Evolutionary conservation across 257 asterid species (phyloP), one percentile per base, ranked within the genome.

Genomic region (Dorcoceras hygrometricum): DNA sequence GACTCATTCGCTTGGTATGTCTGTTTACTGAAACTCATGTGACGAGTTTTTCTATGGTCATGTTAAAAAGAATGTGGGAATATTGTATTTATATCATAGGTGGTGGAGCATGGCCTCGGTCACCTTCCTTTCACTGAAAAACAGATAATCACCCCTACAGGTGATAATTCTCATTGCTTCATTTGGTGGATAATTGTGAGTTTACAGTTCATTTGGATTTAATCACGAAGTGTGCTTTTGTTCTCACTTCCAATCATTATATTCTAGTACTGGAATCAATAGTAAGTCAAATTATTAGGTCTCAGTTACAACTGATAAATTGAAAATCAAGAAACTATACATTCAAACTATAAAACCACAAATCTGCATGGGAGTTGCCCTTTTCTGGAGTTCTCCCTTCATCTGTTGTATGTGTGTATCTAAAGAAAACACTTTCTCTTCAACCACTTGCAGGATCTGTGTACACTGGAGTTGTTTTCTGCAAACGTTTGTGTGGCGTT

Each of bases 61-160:
- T 58, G 50, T 61, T 29, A 43, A 46, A 43, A 46, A 50, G 5
- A 48, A 70, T 55, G 39, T 62, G 18, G 1, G 28, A 58, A 14
- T 71, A 2, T 55, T 58, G 25, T 19, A 7, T 56, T 39, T 22
- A 48, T 65, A 18, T 71, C 51, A 62, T 64, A 92, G 99, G 95
- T 93, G 67, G 97, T 93, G 65, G 97, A 93, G 71, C 92, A 93
- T 69, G 99, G 97, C 58, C 84, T 93, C 36, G 97, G 99, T 64
- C 97, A 93, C 74, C 97, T 93, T 74, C 99, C 99, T 28, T 93
- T 93, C 63, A 88, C 91, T 6, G 99, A 93, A 79, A 90, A 88
- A 71, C 99, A 90, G 88, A 75, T 88, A 51, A 71, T 51, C 50
- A 93, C 99, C 73, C 99, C 99, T 14, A 93, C 99, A 76, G 98